Evolutionary conservation across 495 filamentous ascomycete species (phyloP).

Genomic region (Neurospora sp.): DNA sequence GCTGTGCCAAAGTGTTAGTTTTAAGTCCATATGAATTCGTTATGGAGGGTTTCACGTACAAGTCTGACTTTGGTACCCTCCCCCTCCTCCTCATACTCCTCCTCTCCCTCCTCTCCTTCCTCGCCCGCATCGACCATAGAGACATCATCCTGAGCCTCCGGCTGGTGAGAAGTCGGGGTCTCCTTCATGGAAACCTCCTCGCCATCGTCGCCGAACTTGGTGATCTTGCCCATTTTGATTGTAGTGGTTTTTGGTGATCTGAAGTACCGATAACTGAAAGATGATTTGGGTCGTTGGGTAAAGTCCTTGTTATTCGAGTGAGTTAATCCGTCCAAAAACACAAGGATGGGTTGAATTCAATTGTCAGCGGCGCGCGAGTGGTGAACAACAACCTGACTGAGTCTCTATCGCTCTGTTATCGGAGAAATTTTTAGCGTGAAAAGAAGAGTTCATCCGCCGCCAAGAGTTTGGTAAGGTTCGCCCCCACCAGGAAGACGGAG

Average conservation of each 20-base stretch:
- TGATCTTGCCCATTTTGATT: constrained; percentile 16
- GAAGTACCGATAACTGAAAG: neutral
- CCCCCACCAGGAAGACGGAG: neutral
- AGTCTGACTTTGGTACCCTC: constrained; percentile 24
- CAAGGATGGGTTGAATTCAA: neutral
- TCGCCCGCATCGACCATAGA: constrained; percentile 24
- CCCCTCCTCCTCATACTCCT: constrained; percentile 14
- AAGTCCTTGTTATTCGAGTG: neutral
- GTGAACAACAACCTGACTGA: neutral
- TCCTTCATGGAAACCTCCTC: constrained; percentile 48
- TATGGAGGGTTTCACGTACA: constrained; percentile 12
- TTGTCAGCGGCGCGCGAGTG: neutral
- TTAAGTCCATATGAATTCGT: neutral
- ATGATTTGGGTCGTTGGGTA: neutral
- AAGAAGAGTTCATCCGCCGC: neutral
- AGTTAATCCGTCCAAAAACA: neutral
- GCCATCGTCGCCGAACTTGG: constrained; percentile 4
- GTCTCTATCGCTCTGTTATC: neutral
- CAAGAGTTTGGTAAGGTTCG: neutral
- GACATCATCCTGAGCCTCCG: constrained; percentile 31
- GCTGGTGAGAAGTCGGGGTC: constrained; percentile 31
- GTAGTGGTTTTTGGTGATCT: constrained; percentile 13
- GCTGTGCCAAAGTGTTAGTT: constrained; percentile 28
- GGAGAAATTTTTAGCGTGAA: neutral
- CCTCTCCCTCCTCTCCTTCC: constrained; percentile 30